Base-by-base conservation (phyloP, 1,284 basidiomycete species). In the Microstroma glucosiphilum region DNA sequence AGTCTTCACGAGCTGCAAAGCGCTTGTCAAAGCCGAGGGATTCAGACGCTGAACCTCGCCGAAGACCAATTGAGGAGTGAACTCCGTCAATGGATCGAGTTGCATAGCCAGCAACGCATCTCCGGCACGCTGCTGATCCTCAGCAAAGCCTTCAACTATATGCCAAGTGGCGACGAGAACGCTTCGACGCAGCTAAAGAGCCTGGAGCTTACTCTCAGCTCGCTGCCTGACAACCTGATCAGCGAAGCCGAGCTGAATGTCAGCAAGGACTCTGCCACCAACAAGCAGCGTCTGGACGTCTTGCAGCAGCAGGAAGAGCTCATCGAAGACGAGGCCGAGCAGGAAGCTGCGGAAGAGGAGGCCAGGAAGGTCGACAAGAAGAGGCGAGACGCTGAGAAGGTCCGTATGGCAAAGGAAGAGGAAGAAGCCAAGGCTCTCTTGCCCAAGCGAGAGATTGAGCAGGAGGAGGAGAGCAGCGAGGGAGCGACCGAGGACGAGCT, bases 261-360 rank as follows among this genome's bases (percentile, higher is more conserved):
- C 53, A 91, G 92, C 73, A 89, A 88, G 61, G 92, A 96, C 58
- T 89, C 89, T 60, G 90, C 92, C 15, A 91, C 88, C 73, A 96
- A 96, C 85, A 96, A 96, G 83, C 91, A 97, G 83, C 92, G 94
- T 81, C 86, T 98, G 63, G 94, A 96, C 72, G 94, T 99, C 8
- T 83, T 99, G 79, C 90, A 96, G 76, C 91, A 99, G 79, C 94
- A 98, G 81, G 92, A 98, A 80, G 94, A 98, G 80, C 89, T 99
- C 65, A 99, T 99, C 78, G 93, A 97, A 80, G 94, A 97, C 79
- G 94, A 98, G 81, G 88, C 93, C 68, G 94, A 96, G 80, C 94
- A 98, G 81, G 96, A 98, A 73, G 70, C 83, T 78, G 93, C 96
- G 80, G 93, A 96, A 79, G 89, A 91, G 76, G 89, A 90, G 73